Evolutionary conservation across 495 filamentous ascomycete genomes (phyloP).

Genomic region (Delitschia confertaspora): DNA sequence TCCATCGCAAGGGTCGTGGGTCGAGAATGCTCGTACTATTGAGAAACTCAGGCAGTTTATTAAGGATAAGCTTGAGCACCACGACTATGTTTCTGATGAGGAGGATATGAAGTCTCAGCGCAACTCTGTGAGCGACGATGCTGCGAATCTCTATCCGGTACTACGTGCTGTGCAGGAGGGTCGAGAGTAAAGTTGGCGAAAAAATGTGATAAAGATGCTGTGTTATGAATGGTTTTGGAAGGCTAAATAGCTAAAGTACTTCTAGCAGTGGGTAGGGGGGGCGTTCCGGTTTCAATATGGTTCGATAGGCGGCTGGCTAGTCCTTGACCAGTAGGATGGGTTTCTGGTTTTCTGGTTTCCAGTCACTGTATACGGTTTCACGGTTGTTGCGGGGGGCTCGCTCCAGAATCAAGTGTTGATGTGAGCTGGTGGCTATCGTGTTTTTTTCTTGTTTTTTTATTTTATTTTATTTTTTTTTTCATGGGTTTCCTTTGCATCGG

Average conservation of each 20-base stretch:
- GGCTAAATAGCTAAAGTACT: not conserved
- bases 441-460: too few species aligned
- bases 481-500: too few species aligned
- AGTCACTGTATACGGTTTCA: not conserved
- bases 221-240: not conserved
- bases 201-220: not conserved
- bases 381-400: too few species aligned
- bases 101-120: slow-evolving; percentile 7
- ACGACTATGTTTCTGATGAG: slow-evolving; percentile 45
- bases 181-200: slow-evolving; percentile 18
- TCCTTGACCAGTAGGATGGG: not conserved
- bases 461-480: too few species aligned
- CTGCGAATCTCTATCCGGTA: slow-evolving; percentile 29
- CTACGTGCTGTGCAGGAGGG: slow-evolving; percentile 26
- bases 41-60: slow-evolving; percentile 65
- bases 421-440: too few species aligned
- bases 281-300: too few species aligned
- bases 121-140: slow-evolving; percentile 22
- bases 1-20: slow-evolving; percentile 59
- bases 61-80: slow-evolving; percentile 51
- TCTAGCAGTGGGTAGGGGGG: too few species aligned
- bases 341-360: not conserved
- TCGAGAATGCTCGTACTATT: slow-evolving; percentile 73
- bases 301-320: too few species aligned
- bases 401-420: too few species aligned